A percentile compares a stretch with the other conserved stretches of the same genome.
phyloP scores from a whole-genome alignment of 225 moss, liverwort and hornwort species.

The Ulota crispa region DNA sequence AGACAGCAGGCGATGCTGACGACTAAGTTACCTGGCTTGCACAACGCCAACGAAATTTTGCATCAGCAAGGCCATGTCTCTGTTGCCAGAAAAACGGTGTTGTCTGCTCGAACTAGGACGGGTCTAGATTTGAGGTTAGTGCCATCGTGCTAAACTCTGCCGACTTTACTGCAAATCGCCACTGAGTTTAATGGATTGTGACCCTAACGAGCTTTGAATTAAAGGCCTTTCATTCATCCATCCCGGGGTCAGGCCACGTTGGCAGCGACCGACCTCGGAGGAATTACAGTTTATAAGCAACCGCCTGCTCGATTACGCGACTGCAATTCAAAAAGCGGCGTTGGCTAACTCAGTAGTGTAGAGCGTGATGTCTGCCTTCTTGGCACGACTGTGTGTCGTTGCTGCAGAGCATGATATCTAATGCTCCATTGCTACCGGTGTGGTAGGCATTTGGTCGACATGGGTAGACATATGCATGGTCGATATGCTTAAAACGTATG shows the following conservation, averaged over 20 bases:
- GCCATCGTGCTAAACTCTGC: too few species aligned
- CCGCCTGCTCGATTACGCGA: neutral
- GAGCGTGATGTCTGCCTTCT: neutral
- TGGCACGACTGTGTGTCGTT: neutral
- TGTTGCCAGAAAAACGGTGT: too few species aligned
- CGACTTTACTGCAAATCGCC: too few species aligned
- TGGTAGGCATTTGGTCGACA: neutral
- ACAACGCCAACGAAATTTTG: neutral
- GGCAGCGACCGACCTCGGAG: neutral
- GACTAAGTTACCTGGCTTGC: neutral
- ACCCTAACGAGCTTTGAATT: too few species aligned
- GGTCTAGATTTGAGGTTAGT: too few species aligned
- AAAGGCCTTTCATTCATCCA: neutral
- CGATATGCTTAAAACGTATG: too few species aligned
- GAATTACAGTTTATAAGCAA: neutral
- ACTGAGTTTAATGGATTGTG: too few species aligned
- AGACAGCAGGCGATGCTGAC: neutral
- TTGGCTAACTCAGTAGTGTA: neutral
- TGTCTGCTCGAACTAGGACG: too few species aligned
- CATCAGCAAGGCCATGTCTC: neutral
- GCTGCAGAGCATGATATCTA: neutral
- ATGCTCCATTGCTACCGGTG: neutral
- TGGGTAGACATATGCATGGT: neutral
- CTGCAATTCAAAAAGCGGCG: neutral
- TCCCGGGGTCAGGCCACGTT: neutral